Evolutionary conservation across 179 eudicot genomes (phyloP), one percentile per base, ranked within the genome.

Genomic region (Drosera spatulata): DNA sequence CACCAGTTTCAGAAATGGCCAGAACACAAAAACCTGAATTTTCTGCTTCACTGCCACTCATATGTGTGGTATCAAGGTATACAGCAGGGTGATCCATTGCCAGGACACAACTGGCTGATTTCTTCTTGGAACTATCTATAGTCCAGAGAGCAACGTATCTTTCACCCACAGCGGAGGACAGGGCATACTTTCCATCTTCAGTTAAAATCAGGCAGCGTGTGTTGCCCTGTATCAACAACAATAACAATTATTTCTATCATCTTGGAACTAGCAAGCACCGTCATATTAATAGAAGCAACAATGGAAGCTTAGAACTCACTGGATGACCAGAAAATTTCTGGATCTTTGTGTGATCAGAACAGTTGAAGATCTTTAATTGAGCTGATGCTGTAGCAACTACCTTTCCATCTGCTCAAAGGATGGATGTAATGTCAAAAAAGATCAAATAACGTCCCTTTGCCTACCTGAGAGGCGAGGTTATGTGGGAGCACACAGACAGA

Each of bases 281-380:
- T 22, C 33, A 22, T 22, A 22, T 22, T 22, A 22, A 22, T 22
- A 41, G 5, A 53, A 12, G 33, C 11, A 49, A 50, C 58, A 65
- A 50, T 52, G 5, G 13, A 11, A 62, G 56, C 42, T 42, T 33
- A 56, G 47, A 55, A 77, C 97, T 68, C 75, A 93, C 97, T 38
- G 99, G 99, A 70, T 94, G 99, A 45, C 97, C 97, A 38, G 94
- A 81, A 74, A 90, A 94, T 77, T 86, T 94, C 78, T 94, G 99
- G 54, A 90, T 67, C 80, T 86, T 94, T 68, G 74, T 81, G 65
- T 80, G 77, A 68, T 85, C 82, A 22, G 84, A 79, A 68, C 73
- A 73, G 56, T 69, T 74, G 53, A 83, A 83, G 68, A 90, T 78
- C 88, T 87, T 90, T 72, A 94, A 59, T 68, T 83, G 96, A 69